These are phyloP conservation scores for Fusarium cicatricum DNA, from an alignment of 2,329 filamentous ascomycete species.

Conservation along the genomic window DNA sequence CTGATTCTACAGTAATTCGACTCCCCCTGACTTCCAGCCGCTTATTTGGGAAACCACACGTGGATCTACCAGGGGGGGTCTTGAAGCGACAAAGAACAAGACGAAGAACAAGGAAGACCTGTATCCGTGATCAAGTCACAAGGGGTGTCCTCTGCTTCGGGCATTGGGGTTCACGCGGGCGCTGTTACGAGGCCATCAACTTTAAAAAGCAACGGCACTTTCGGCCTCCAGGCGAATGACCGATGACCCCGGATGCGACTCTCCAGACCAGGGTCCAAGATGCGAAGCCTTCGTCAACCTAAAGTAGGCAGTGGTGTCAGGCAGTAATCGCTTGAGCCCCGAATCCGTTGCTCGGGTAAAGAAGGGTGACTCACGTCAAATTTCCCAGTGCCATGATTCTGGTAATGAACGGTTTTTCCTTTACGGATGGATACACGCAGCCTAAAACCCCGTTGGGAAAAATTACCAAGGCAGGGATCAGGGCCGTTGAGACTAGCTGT, in stretches of 20 bases:
- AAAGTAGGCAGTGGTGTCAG: not conserved
- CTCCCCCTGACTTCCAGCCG: conserved; percentile 23
- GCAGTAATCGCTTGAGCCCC: not conserved
- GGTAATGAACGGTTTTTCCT: conserved; percentile 2
- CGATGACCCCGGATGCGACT: too few relatives aligned
- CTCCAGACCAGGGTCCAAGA: not conserved
- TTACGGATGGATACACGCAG: not conserved
- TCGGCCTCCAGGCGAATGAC: not conserved
- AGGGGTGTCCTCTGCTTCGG: too few relatives aligned
- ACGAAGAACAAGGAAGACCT: not conserved
- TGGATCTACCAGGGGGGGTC: conserved; percentile 1
- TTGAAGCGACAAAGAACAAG: not conserved
- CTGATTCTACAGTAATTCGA: conserved; percentile 18
- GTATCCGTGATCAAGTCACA: too few relatives aligned
- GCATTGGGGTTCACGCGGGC: not conserved
- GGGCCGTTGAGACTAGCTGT: conserved; percentile 13
- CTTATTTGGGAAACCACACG: not conserved
- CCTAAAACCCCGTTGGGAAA: not conserved
- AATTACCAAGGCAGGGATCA: conserved; percentile 10
- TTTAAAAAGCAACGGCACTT: not conserved
- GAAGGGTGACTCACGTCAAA: conserved; percentile 17
- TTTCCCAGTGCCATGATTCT: conserved; percentile 21
- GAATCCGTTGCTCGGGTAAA: conserved; percentile 2
- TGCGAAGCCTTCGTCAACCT: too few relatives aligned
- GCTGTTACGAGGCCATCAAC: not conserved